Evolutionary conservation across 176 grass and related monocot species (phyloP).

Genomic region (Rhynchospora pubera): DNA sequence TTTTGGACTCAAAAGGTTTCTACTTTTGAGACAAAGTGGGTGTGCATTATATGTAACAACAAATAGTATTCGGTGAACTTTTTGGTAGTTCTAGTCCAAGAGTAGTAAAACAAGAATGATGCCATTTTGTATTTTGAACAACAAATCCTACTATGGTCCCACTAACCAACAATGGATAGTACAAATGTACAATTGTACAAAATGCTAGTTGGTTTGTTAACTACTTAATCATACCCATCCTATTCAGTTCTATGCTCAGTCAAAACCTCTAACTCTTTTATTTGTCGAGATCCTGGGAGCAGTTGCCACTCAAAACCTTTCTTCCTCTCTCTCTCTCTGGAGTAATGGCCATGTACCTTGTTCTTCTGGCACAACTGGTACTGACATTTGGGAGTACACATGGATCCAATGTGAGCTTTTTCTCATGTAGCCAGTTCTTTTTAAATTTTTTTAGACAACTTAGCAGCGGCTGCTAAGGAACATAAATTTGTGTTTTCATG

Average conservation of each 20-base stretch:
- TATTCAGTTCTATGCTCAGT: background rate
- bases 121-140: slow-evolving; percentile 4
- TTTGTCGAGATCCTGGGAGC: too few species aligned
- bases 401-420: slow-evolving; percentile 56
- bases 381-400: slow-evolving; percentile 30
- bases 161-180: slow-evolving; percentile 2
- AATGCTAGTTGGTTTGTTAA: background rate
- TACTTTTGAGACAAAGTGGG: background rate
- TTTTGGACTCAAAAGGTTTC: background rate
- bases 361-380: slow-evolving; percentile 21
- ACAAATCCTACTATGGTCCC: background rate
- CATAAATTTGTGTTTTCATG: too few species aligned
- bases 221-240: slow-evolving; percentile 3
- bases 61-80: slow-evolving; percentile 3
- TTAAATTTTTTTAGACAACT: too few species aligned
- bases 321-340: background rate
- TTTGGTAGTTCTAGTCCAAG: background rate
- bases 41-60: background rate
- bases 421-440: background rate
- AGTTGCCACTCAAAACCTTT: background rate
- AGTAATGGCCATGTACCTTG: slow-evolving; percentile 7
- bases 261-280: too few species aligned
- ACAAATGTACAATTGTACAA: background rate
- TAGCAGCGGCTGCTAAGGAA: too few species aligned
- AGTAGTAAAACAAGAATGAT: slow-evolving; percentile 9